Evolutionary conservation across 2,329 filamentous ascomycete species (phyloP).

Genomic region (Colletotrichum phormii): DNA sequence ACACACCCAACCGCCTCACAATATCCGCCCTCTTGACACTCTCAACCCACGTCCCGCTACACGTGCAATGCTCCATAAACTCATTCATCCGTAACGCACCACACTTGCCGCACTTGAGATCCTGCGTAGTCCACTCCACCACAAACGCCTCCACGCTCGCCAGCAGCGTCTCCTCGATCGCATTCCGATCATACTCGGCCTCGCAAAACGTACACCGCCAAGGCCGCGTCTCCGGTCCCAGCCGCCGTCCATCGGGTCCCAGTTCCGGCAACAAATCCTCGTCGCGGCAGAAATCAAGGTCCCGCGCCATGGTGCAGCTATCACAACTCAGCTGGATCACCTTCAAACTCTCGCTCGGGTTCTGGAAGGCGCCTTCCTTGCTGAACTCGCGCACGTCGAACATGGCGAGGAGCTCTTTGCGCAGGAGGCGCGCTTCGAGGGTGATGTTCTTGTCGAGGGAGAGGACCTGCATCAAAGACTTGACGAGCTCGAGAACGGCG

Average conservation of each 20-base stretch:
- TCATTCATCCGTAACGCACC: conserved; percentile 86
- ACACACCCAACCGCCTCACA: conserved; percentile 73
- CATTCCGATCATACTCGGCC: conserved; percentile 79
- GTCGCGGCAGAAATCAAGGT: conserved; percentile 93
- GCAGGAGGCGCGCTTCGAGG: conserved; percentile 86
- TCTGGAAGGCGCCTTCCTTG: conserved; percentile 86
- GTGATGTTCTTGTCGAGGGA: conserved; percentile 91
- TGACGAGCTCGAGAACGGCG: conserved; percentile 85
- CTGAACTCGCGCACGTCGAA: conserved; percentile 97
- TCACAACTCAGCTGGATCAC: conserved; percentile 85
- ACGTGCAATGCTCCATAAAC: conserved; percentile 96
- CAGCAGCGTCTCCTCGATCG: conserved; percentile 86
- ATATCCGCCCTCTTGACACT: conserved; percentile 77
- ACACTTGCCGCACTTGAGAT: conserved; percentile 82
- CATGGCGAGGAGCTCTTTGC: conserved; percentile 88
- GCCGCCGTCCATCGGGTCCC: conserved; percentile 33
- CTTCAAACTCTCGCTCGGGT: conserved; percentile 81
- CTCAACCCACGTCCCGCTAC: conserved; percentile 85
- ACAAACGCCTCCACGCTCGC: conserved; percentile 79
- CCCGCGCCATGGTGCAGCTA: conserved; percentile 88
- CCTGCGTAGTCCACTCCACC: conserved; percentile 88
- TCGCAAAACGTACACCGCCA: conserved; percentile 86
- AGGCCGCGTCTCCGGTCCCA: conserved; percentile 52
- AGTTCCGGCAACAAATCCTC: conserved; percentile 76
- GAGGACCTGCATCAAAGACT: conserved; percentile 91